phyloP scores from a whole-genome alignment of 2,329 filamentous ascomycete species.

The Ophiostoma australiae region DNA sequence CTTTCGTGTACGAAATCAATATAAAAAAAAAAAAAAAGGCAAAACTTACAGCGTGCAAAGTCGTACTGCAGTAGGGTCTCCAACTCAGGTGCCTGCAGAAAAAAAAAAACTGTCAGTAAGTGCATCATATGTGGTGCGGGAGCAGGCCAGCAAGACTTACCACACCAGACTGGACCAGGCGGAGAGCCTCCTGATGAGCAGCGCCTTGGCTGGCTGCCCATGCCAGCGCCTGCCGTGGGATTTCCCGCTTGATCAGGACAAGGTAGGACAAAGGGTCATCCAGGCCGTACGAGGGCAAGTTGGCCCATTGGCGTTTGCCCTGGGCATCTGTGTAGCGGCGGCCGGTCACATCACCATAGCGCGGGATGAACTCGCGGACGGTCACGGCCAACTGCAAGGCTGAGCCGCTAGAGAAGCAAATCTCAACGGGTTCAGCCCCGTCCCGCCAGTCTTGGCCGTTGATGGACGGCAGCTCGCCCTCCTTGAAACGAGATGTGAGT shows the following conservation, averaged over 20 bases:
- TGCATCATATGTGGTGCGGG: neutral
- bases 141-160: slow-evolving; percentile 16
- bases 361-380: slow-evolving; percentile 24
- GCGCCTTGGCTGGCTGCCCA: slow-evolving; percentile 22
- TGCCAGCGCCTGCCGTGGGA: neutral
- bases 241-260: slow-evolving; percentile 2
- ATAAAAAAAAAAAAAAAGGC: neutral
- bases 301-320: slow-evolving; percentile 23
- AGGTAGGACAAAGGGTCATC: slow-evolving; percentile 19
- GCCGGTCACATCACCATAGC: slow-evolving; percentile 24
- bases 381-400: slow-evolving; percentile 5
- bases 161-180: slow-evolving; percentile 14
- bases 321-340: slow-evolving; percentile 24
- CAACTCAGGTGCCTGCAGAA: slow-evolving; percentile 24
- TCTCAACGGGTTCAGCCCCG: neutral
- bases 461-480: slow-evolving; percentile 21
- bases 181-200: slow-evolving; percentile 26
- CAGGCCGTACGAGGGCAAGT: slow-evolving; percentile 25
- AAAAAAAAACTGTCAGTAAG: neutral
- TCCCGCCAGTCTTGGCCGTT: slow-evolving; percentile 22
- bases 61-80: slow-evolving; percentile 25
- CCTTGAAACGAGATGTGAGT: slow-evolving; percentile 25
- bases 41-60: slow-evolving; percentile 25
- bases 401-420: slow-evolving; percentile 24
- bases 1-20: too few relatives aligned